A percentile compares a stretch with the other conserved stretches of the same genome.
Conservation (phyloP, 1,284 basidiomycete species). For the Cutaneotrichosporon spelunceum region DNA sequence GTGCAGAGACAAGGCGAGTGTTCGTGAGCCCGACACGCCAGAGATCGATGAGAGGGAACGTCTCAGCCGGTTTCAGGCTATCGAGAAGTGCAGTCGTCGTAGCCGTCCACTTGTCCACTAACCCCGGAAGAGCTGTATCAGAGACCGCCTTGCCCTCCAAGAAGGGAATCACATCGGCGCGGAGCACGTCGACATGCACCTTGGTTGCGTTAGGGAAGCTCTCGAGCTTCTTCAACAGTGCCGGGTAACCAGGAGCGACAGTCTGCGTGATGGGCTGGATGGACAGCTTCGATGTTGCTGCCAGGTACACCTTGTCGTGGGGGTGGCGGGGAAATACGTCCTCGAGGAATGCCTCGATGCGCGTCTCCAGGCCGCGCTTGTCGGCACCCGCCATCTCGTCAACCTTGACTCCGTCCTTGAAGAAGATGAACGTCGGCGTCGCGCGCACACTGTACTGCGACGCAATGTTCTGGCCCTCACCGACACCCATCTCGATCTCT, state of each 20-base stretch:
- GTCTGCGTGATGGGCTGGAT: conserved; percentile 71
- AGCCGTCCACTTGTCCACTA: conserved; percentile 54
- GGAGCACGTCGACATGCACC: conserved; percentile 55
- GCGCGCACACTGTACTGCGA: conserved; percentile 65
- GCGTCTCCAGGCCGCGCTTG: conserved; percentile 40
- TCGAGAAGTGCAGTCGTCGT: conserved; percentile 56
- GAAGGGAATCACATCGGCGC: conserved; percentile 60
- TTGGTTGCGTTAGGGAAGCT: conserved; percentile 55
- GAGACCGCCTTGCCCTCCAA: conserved; percentile 57
- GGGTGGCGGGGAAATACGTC: conserved; percentile 59
- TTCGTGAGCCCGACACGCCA: conserved; percentile 76
- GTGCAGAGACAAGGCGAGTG: conserved; percentile 58
- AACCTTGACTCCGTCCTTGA: conserved; percentile 71
- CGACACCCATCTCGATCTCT: conserved; percentile 73
- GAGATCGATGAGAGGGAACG: conserved; percentile 79
- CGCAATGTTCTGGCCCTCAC: conserved; percentile 62
- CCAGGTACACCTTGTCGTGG: conserved; percentile 63
- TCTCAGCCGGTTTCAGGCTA: conserved; percentile 58
- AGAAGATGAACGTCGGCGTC: conserved; percentile 83
- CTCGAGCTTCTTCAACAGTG: conserved; percentile 62
- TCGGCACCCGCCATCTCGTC: conserved; percentile 69
- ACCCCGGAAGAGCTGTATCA: conserved; percentile 28
- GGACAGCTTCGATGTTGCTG: conserved; percentile 63
- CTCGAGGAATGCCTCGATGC: conserved; percentile 53
- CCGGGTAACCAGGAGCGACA: conserved; percentile 66